Evolutionary conservation across 2,329 filamentous ascomycete species (phyloP), one percentile per base, ranked within the genome.

Genomic region (Albifimbria verrucaria): DNA sequence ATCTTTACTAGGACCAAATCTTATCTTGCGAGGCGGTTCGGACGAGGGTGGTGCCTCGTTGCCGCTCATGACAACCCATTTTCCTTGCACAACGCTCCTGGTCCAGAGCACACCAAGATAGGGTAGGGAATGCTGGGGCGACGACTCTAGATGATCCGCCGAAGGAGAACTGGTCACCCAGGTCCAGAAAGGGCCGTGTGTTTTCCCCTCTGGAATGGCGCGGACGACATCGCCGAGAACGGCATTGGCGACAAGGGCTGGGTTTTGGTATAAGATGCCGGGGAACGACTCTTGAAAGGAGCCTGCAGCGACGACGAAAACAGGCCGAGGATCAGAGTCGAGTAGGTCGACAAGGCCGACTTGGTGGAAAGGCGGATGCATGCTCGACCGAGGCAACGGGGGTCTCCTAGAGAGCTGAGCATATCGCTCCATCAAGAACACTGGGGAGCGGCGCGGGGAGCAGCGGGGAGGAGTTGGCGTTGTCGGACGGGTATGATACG

Each of bases 271-370:
- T 21, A 67, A 61, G 44, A 69, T 63, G 25, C 57, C 51, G 49
- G 58, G 41, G 32, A 55, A 49, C 42, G 42, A 20, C 18, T 17
- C 18, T 20, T 44, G 18, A 23, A 20, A 23, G 18, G 42, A 20
- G 9, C 59, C 23, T 7, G 25, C 49, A 25, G 62, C 63, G 46
- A 72, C 67, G 52, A 76, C 64, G 44, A 77, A 77, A 43, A 70
- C 70, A 50, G 74, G 72, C 51, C 74, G 67, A 25, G 71, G 70
- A 54, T 77, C 74, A 55, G 64, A 68, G 54, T 70, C 64, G 57
- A 76, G 66, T 12, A 77, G 66, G 58, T 74, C 71, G 53, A 71
- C 59, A 49, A 74, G 65, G 61, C 67, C 68, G 54, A 71, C 57
- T 49, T 61, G 55, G 26, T 58, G 58, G 45, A 67, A 58, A 51